Conservation (phyloP, 2,329 filamentous ascomycete genomes). For the Apiospora kogelbergensis region DNA sequence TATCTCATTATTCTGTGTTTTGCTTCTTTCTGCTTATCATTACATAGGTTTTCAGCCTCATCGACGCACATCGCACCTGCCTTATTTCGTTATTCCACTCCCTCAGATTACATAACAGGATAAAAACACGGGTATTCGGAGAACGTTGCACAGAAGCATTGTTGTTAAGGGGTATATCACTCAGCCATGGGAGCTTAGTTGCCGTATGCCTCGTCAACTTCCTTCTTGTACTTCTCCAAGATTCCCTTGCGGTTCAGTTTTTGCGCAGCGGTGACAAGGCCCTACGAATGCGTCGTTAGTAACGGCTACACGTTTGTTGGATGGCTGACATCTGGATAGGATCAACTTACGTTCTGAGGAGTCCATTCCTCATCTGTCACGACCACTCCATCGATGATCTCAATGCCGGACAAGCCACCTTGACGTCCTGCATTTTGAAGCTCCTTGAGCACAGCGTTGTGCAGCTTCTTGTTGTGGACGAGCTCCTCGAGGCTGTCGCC, state of each 20-base stretch:
- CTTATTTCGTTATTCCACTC: background rate
- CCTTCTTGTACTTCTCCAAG: slow-evolving; percentile 58
- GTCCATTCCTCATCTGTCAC: slow-evolving; percentile 75
- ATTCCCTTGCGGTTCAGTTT: slow-evolving; percentile 73
- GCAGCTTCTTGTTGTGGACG: slow-evolving; percentile 66
- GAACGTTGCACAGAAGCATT: background rate
- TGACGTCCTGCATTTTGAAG: slow-evolving; percentile 61
- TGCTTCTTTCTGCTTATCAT: background rate
- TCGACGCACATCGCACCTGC: background rate
- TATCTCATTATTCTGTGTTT: background rate
- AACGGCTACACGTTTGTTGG: no score
- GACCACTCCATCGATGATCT: slow-evolving; percentile 71
- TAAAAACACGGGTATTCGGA: slow-evolving; percentile 9
- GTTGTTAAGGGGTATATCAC: background rate
- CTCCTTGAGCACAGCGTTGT: slow-evolving; percentile 62
- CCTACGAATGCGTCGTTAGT: slow-evolving; percentile 39
- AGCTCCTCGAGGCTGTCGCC: slow-evolving; percentile 65
- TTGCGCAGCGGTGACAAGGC: slow-evolving; percentile 67
- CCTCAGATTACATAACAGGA: background rate
- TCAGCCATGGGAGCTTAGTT: background rate
- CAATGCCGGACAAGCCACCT: slow-evolving; percentile 64
- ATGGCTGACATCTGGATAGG: background rate
- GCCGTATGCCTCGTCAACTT: slow-evolving; percentile 62
- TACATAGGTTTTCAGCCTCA: background rate
- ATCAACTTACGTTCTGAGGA: slow-evolving; percentile 64